Base-by-base conservation (phyloP, 2,329 filamentous ascomycete species). In the Raffaelea arxii region DNA sequence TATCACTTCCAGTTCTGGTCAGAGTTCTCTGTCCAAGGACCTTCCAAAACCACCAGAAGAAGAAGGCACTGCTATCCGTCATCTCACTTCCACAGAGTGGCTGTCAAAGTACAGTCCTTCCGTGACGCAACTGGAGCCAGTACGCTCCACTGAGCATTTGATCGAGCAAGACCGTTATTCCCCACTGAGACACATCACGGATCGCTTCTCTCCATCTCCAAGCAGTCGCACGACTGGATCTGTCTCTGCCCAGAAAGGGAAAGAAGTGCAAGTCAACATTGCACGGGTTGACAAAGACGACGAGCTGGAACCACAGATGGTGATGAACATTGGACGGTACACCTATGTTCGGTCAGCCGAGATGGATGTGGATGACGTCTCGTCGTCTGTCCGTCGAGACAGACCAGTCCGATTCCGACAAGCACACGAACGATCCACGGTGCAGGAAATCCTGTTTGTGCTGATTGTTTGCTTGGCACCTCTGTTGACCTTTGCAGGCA, bases 401-500 rank as follows among this genome's bases (percentile, higher is more conserved):
- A 39, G 35, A 11, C 25, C 42, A 12, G 25, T 22, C 25, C 25
- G 42, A 22, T 10, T 19, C 24, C 22, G 22, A 41, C 14, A 24
- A 19, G 37, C 30, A 38, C 6, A 25, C 32, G 32, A 36, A 36
- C 16, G 7, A n/a, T 54, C 57, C 11, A 51, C 58, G 6, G 21
- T 45, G 0, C 56, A 53, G 35, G 65, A 67, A 51, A 47, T 56
- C n/a, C 27, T 59, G 19, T 70, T 71, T 44, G 60, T 70, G 19
- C 54, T 59, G 6, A 48, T 67, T 43, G 59, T 70, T 30, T 67
- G 65, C 49, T 53, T 64, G 30, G 58, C 67, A 11, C 67, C 71
- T 53, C 56, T 68, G n/a, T 64, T 71, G 50, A 72, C 70, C 25
- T 68, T 73, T 51, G 65, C 65, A 0, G 68, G 66, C n/a, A 63